Conservation (phyloP, 257 asterid genomes). For the Primulina huaijiensis region DNA sequence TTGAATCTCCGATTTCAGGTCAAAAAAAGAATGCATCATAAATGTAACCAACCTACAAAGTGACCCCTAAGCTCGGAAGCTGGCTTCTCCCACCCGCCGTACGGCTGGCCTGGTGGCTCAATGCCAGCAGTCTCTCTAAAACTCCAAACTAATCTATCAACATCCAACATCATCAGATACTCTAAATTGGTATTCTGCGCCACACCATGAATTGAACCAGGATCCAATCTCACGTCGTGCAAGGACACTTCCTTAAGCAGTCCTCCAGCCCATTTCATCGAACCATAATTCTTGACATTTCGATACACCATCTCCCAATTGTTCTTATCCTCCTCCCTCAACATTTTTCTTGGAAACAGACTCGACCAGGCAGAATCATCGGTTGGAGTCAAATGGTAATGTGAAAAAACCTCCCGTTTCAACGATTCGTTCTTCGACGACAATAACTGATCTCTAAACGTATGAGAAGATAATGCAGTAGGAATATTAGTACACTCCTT, state of each 20-base stretch:
- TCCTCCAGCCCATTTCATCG: constrained; percentile 26
- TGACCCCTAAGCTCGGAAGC: constrained; percentile 81
- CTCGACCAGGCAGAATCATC: constrained; percentile 73
- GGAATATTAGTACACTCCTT: constrained; percentile 68
- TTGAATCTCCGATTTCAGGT: too few relatives aligned
- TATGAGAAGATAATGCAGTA: constrained; percentile 54
- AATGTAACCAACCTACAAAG: constrained; percentile 67
- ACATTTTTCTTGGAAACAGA: constrained; percentile 68
- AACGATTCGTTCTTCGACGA: constrained; percentile 59
- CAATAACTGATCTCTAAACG: constrained; percentile 48
- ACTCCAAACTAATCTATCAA: constrained; percentile 79
- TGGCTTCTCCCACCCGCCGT: constrained; percentile 90
- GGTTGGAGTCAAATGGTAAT: constrained; percentile 77
- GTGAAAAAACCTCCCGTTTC: constrained; percentile 57
- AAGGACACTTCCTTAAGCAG: constrained; percentile 54
- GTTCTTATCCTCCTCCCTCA: constrained; percentile 52
- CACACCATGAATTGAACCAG: constrained; percentile 59
- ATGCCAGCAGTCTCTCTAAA: constrained; percentile 78
- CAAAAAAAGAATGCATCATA: background rate
- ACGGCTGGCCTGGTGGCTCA: constrained; percentile 58
- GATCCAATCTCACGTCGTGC: constrained; percentile 68
- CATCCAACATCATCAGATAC: constrained; percentile 74
- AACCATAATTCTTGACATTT: constrained; percentile 45
- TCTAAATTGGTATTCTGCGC: constrained; percentile 90
- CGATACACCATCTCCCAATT: constrained; percentile 58